These are phyloP conservation scores for barrel medic (Medicago truncatula) DNA, from an alignment of 306 rosid genomes.

Conservation along the genomic window MtrunA17r5.0-ANR NC_053045.1:50341501-50342000, in stretches of 20 bases:
- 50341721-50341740: constrained; percentile 65
- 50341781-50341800: constrained; percentile 63
- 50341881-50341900: constrained; percentile 60
- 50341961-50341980: constrained; percentile 55
- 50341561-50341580: constrained; percentile 60
- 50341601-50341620: constrained; percentile 52
- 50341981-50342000: constrained; percentile 70
- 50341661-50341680: constrained; percentile 66
- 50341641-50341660: constrained; percentile 67
- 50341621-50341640: constrained; percentile 69
- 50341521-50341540: constrained; percentile 54
- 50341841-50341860: constrained; percentile 62
- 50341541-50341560: constrained; percentile 62
- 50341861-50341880: constrained; percentile 67
- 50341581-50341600: constrained; percentile 61
- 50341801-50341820: constrained; percentile 73
- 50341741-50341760: constrained; percentile 65
- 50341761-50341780: constrained; percentile 62
- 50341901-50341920: constrained; percentile 68
- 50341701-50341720: constrained; percentile 83
- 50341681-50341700: constrained; percentile 80
- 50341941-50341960: constrained; percentile 76
- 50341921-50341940: constrained; percentile 63
- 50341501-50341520: constrained; percentile 43
- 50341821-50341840: constrained; percentile 87